phyloP scores from a whole-genome alignment of 257 asterid species.

The Cruciata laevipes region DNA sequence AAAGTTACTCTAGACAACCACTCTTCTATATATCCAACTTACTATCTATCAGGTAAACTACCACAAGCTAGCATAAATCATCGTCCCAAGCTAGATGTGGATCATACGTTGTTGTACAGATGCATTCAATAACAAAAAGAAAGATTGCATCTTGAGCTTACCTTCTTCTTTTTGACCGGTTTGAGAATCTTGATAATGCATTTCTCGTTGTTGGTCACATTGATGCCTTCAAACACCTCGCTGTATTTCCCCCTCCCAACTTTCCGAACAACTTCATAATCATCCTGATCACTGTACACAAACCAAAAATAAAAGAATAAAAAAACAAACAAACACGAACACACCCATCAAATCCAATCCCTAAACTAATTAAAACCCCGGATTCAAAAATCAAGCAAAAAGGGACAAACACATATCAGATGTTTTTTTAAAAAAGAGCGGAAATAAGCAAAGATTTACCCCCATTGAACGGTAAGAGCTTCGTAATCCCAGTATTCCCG shows the following conservation, averaged over 20 bases:
- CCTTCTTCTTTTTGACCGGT: conserved; percentile 2
- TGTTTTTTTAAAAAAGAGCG: neutral
- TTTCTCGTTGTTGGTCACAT: conserved; percentile 1
- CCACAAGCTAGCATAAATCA: neutral
- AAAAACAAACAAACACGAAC: neutral
- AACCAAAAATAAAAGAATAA: neutral
- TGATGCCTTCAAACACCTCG: conserved; percentile 4
- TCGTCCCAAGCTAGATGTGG: neutral
- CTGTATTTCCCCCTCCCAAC: conserved; percentile 3
- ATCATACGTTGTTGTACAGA: neutral
- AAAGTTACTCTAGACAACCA: neutral
- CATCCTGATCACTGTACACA: conserved; percentile 1
- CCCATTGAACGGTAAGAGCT: conserved; percentile 5
- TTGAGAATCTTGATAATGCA: conserved; percentile 1
- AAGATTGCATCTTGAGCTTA: neutral
- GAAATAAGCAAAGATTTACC: neutral
- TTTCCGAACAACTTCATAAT: conserved; percentile 3
- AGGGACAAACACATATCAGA: neutral
- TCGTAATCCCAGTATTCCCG: conserved; percentile 4
- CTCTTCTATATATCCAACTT: neutral
- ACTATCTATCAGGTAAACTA: neutral
- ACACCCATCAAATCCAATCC: neutral
- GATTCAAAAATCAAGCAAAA: neutral
- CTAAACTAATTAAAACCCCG: neutral
- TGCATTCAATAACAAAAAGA: neutral